phyloP scores from a whole-genome alignment of 805 yeast genomes.

The Metschnikowia kofuensis region DNA sequence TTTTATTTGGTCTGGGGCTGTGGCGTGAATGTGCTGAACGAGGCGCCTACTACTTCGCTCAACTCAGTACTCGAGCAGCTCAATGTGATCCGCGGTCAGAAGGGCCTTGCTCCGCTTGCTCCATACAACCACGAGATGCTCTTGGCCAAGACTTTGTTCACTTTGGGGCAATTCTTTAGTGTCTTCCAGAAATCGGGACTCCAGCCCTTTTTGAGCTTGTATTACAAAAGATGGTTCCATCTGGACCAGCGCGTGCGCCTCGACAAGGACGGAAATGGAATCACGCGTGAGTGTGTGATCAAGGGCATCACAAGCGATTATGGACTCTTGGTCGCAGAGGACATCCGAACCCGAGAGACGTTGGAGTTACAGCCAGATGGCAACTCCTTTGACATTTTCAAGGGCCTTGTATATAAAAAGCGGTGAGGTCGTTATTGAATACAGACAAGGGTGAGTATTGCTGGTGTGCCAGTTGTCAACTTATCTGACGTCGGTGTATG shows the following conservation, averaged over 20 bases:
- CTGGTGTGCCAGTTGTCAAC: neutral
- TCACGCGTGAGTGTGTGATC: slow-evolving; percentile 56
- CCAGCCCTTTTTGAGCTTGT: slow-evolving; percentile 58
- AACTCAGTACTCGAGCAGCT: slow-evolving; percentile 63
- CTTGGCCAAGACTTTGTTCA: slow-evolving; percentile 64
- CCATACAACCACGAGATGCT: slow-evolving; percentile 48
- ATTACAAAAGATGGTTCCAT: slow-evolving; percentile 88
- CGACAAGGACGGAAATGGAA: slow-evolving; percentile 44
- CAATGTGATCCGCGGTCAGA: slow-evolving; percentile 47
- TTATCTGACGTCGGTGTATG: neutral
- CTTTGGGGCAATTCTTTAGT: slow-evolving; percentile 60
- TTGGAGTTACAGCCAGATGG: slow-evolving; percentile 94
- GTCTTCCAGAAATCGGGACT: slow-evolving; percentile 67
- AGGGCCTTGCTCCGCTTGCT: slow-evolving; percentile 45
- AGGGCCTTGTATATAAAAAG: slow-evolving; percentile 67
- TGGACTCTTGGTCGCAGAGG: slow-evolving; percentile 80
- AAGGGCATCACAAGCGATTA: slow-evolving; percentile 81
- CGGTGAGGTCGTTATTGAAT: neutral
- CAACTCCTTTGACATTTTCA: slow-evolving; percentile 92
- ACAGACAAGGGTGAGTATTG: neutral
- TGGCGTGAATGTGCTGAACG: slow-evolving; percentile 79
- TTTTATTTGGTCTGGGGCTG: slow-evolving; percentile 78
- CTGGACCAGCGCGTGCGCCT: slow-evolving; percentile 61
- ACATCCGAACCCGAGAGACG: slow-evolving; percentile 52
- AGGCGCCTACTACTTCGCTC: slow-evolving; percentile 90